These are phyloP conservation scores for Claviceps sp. DNA, from an alignment of 2,329 filamentous ascomycete genomes.

Conservation along the genomic window DNA sequence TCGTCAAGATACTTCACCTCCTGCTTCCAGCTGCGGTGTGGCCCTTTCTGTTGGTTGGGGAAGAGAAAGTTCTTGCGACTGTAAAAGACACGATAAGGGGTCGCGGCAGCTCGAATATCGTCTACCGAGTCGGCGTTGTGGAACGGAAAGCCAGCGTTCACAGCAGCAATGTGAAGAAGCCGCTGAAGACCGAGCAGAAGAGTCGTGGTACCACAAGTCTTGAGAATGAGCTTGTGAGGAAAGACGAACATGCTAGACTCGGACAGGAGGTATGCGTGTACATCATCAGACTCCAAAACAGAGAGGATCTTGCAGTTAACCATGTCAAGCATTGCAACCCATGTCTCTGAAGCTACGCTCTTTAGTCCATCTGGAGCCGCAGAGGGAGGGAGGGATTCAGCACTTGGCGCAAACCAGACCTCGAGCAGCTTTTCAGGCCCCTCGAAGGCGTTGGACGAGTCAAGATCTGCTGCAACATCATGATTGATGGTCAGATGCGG, in stretches of 20 bases:
- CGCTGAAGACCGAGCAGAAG: conserved; percentile 78
- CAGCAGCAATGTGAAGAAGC: conserved; percentile 81
- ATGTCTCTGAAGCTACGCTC: conserved; percentile 66
- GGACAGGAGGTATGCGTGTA: conserved; percentile 92
- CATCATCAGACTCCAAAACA: conserved; percentile 79
- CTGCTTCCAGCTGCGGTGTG: conserved; percentile 94
- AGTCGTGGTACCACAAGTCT: conserved; percentile 96
- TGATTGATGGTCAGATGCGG: conserved; percentile 94
- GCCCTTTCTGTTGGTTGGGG: conserved; percentile 83
- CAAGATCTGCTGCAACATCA: conserved; percentile 81
- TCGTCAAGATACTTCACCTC: conserved; percentile 88
- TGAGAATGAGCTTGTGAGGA: conserved; percentile 97
- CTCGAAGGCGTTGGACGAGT: conserved; percentile 94
- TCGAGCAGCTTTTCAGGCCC: conserved; percentile 96
- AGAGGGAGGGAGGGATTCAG: conserved; percentile 55
- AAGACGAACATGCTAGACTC: conserved; percentile 99
- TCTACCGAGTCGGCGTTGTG: conserved; percentile 52
- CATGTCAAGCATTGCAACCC: conserved; percentile 94
- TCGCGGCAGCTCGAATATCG: conserved; percentile 62
- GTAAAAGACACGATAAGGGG: conserved; percentile 93
- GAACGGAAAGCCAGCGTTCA: conserved; percentile 79
- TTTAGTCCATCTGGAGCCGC: conserved; percentile 70
- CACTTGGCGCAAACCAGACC: conserved; percentile 88
- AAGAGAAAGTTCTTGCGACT: conserved; percentile 98
- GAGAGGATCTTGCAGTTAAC: conserved; percentile 98